These are phyloP conservation scores for Diaporthe australafricana DNA, from an alignment of 2,329 filamentous ascomycete species.

Conservation along the genomic window DNA sequence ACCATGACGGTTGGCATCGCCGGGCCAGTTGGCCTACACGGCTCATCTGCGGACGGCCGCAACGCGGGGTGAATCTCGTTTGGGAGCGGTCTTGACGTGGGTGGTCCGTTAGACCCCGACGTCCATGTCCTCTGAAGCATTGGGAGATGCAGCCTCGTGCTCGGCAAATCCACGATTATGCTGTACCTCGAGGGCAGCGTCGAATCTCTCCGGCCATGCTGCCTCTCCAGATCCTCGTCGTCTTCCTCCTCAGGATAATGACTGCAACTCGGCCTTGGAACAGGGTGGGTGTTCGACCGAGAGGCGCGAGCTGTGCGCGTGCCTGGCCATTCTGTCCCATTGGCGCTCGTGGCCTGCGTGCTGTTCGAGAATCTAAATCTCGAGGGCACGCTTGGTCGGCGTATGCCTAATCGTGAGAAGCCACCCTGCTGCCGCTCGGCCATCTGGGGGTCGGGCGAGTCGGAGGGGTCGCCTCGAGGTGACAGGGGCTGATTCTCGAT, in stretches of 20 bases:
- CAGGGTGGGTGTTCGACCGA: constrained; percentile 26
- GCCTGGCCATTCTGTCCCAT: constrained; percentile 31
- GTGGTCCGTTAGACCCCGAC: constrained; percentile 48
- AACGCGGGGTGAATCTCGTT: constrained; percentile 21
- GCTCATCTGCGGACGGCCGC: constrained; percentile 8
- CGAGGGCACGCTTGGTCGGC: constrained; percentile 45
- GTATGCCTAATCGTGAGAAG: constrained; percentile 43
- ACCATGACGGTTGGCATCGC: constrained; percentile 10
- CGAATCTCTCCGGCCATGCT: constrained; percentile 60
- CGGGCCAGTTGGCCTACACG: constrained; percentile 4
- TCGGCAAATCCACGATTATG: constrained; percentile 47
- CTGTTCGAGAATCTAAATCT: constrained; percentile 41
- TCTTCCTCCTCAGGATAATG: constrained; percentile 42
- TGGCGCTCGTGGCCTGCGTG: constrained; percentile 36
- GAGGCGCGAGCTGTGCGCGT: constrained; percentile 24
- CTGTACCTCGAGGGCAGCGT: constrained; percentile 46
- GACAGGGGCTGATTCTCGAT: constrained; percentile 36
- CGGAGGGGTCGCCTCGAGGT: constrained; percentile 19
- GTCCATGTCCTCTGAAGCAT: constrained; percentile 54
- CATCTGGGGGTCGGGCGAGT: constrained; percentile 43
- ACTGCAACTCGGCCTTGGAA: constrained; percentile 43
- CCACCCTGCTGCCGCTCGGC: constrained; percentile 40
- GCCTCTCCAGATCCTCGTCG: constrained; percentile 51
- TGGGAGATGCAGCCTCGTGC: constrained; percentile 55
- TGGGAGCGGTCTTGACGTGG: constrained; percentile 39